phyloP scores from a whole-genome alignment of 78 protist species.

The Anaeramoeba flamelloides region DNA sequence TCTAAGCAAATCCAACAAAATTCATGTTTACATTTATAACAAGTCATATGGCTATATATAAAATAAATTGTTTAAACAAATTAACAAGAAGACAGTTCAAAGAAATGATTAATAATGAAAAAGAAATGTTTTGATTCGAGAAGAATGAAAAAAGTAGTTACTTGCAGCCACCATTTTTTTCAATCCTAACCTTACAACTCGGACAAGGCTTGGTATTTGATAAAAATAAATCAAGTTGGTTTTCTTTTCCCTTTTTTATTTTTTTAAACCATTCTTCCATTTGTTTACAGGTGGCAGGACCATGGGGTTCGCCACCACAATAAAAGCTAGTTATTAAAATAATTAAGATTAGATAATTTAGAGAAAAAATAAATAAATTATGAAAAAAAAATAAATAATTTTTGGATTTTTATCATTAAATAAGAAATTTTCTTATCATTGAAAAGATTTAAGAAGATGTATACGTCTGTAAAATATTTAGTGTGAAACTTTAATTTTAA shows the following conservation, averaged over 20 bases:
- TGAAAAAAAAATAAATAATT: too few relatives aligned
- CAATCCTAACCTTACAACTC: slow-evolving; percentile 42
- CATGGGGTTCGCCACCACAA: slow-evolving; percentile 1
- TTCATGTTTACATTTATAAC: slow-evolving; percentile 33
- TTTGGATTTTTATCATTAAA: too few relatives aligned
- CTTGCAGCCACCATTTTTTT: slow-evolving; percentile 73
- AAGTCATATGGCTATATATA: slow-evolving; percentile 41
- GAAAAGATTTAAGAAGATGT: too few relatives aligned
- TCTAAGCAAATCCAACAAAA: slow-evolving; percentile 65
- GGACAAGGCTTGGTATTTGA: slow-evolving; percentile 45
- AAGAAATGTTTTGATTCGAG: too few relatives aligned
- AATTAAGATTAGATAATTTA: not conserved
- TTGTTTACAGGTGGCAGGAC: slow-evolving; percentile 18
- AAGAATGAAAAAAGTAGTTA: not conserved
- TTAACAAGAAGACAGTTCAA: too few relatives aligned
- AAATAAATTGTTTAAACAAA: not conserved
- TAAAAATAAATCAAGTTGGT: slow-evolving; percentile 9
- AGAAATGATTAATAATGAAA: too few relatives aligned
- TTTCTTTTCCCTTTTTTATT: slow-evolving; percentile 17
- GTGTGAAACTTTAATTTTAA: too few relatives aligned
- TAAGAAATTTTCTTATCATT: too few relatives aligned
- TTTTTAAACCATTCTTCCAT: not conserved
- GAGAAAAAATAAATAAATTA: not conserved
- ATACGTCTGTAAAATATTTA: too few relatives aligned
- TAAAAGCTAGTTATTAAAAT: not conserved